These are phyloP conservation scores for Thermochaetoides thermophila DNA, from an alignment of 495 filamentous ascomycete genomes.

Conservation along the genomic window DNA sequence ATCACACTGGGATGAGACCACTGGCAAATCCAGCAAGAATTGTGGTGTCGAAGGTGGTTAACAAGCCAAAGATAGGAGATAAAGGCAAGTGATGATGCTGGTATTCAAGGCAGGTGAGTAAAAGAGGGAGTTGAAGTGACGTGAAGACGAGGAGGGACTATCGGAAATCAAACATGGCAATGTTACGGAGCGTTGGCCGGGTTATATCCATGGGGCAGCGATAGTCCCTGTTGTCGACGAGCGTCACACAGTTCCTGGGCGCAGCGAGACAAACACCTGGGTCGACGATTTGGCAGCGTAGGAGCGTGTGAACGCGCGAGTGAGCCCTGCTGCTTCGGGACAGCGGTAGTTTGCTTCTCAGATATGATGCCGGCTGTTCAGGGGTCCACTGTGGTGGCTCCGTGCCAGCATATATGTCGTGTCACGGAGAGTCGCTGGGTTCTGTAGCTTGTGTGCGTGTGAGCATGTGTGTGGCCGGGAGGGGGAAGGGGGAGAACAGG, in stretches of 20 bases:
- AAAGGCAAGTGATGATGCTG: no score
- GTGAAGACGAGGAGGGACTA: slow-evolving; percentile 9
- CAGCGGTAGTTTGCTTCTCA: slow-evolving; percentile 6
- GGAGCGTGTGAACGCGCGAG: no score
- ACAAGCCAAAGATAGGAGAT: no score
- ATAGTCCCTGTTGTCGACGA: neutral
- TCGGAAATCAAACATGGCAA: slow-evolving; percentile 20
- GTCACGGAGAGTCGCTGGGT: slow-evolving; percentile 1
- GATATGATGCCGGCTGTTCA: slow-evolving; percentile 10
- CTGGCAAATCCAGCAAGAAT: no score
- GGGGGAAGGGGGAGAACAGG: slow-evolving; percentile 1
- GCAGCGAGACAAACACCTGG: slow-evolving; percentile 3
- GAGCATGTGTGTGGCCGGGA: no score
- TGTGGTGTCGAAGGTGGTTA: no score
- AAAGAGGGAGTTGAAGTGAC: slow-evolving; percentile 7
- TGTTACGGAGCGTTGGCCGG: slow-evolving; percentile 4
- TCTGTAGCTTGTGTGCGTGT: no score
- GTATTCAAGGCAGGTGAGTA: no score
- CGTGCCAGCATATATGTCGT: slow-evolving; percentile 13
- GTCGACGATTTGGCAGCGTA: neutral
- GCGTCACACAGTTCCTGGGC: slow-evolving; percentile 7
- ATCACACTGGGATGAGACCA: no score
- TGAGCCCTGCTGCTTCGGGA: no score
- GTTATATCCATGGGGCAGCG: slow-evolving; percentile 15
- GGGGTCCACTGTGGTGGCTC: slow-evolving; percentile 13